These are phyloP conservation scores for Colletotrichum sp. DNA, from an alignment of 2,329 filamentous ascomycete species.

Conservation along the genomic window DNA sequence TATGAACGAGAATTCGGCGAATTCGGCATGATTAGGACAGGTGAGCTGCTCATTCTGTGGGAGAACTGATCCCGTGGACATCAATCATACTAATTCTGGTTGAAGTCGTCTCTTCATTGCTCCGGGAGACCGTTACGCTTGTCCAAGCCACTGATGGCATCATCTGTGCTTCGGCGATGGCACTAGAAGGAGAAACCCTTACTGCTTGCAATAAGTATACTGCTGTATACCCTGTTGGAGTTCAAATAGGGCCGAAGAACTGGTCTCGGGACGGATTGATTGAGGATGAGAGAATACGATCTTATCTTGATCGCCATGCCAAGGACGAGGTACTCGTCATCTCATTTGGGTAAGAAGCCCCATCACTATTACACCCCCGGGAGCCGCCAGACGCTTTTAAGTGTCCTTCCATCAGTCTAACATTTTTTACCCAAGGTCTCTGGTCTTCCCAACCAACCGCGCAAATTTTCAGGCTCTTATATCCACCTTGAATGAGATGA, in stretches of 20 bases:
- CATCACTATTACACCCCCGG: not conserved
- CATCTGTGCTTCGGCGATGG: not conserved
- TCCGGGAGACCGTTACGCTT: not conserved
- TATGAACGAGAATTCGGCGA: not conserved
- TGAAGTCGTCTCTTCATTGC: not conserved
- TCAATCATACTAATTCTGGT: rapidly evolving
- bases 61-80: not conserved
- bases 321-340: not conserved
- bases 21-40: not conserved
- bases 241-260: not conserved
- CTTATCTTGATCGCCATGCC: not conserved
- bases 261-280: not conserved
- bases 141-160: not conserved
- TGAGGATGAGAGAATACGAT: not conserved
- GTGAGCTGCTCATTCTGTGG: not conserved
- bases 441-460: not conserved
- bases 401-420: not conserved
- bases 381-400: no score
- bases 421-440: not conserved
- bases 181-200: not conserved
- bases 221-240: not conserved
- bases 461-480: not conserved
- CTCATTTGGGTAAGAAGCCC: not conserved
- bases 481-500: not conserved
- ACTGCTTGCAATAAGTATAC: not conserved